Evolutionary conservation across 2,329 filamentous ascomycete genomes (phyloP).

Genomic region (Fusarium sp.): DNA sequence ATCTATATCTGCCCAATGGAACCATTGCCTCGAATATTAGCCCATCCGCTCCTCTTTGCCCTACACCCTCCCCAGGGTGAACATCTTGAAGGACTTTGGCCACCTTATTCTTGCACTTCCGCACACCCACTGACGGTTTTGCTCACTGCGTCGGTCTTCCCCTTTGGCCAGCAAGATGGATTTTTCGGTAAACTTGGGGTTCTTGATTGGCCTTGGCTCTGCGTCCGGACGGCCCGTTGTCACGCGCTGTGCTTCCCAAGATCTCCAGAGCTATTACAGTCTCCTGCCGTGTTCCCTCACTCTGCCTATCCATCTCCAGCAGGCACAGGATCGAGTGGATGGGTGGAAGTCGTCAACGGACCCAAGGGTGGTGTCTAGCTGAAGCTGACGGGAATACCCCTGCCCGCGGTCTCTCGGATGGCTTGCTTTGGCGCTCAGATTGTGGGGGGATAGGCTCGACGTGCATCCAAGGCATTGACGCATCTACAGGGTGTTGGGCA

Average conservation of each 20-base stretch:
- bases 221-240: slow-evolving; percentile 10
- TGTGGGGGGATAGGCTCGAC: slow-evolving; percentile 37
- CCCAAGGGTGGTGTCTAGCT: slow-evolving; percentile 1
- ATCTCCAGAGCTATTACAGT: slow-evolving; percentile 5
- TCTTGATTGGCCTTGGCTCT: slow-evolving; percentile 39
- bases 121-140: slow-evolving; percentile 18
- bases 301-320: slow-evolving; percentile 8
- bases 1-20: slow-evolving; percentile 28
- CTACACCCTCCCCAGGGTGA: slow-evolving; percentile 26
- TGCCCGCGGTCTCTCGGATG: slow-evolving; percentile 32
- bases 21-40: neutral
- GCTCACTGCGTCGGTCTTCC: slow-evolving; percentile 1
- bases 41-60: slow-evolving; percentile 27
- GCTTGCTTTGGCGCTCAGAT: slow-evolving; percentile 34
- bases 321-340: slow-evolving; percentile 8
- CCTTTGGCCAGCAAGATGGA: slow-evolving; percentile 9
- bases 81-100: slow-evolving; percentile 2
- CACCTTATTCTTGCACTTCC: slow-evolving; percentile 18
- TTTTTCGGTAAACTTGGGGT: slow-evolving; percentile 41
- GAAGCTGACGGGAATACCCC: slow-evolving; percentile 31
- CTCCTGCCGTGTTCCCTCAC: slow-evolving; percentile 19
- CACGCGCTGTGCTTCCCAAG: slow-evolving; percentile 22
- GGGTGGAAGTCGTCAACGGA: slow-evolving; percentile 1
- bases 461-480: slow-evolving; percentile 55
- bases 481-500: slow-evolving; percentile 46